Evolutionary conservation across 495 filamentous ascomycete species (phyloP).

Genomic region (Penicillium dipodomyicola): DNA sequence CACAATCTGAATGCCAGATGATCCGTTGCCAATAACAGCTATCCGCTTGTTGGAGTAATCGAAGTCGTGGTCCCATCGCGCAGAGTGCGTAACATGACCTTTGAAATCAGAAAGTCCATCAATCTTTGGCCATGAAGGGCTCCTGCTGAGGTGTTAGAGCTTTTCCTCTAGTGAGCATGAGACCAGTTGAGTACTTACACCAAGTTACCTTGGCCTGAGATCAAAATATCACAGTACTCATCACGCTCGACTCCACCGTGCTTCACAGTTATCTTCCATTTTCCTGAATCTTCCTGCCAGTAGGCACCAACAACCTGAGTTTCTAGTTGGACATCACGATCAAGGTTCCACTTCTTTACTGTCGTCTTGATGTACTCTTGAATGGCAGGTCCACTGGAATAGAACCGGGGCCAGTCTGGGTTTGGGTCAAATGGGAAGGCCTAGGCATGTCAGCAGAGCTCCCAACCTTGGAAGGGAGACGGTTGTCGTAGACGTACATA

Average conservation of each 20-base stretch:
- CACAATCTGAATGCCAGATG: conserved; percentile 52
- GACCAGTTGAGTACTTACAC: conserved; percentile 15
- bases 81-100: conserved; percentile 51
- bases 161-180: not conserved
- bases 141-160: conserved; percentile 15
- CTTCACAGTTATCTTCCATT: conserved; percentile 31
- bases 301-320: conserved; percentile 42
- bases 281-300: conserved; percentile 48
- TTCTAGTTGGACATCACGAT: conserved; percentile 44
- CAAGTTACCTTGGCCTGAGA: conserved; percentile 29
- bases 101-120: conserved; percentile 46
- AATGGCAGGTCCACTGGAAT: conserved; percentile 57
- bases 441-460: not conserved
- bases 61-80: conserved; percentile 44
- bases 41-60: conserved; percentile 49
- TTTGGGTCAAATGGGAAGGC: conserved; percentile 57
- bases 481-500: conserved; percentile 21
- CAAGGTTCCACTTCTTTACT: conserved; percentile 53
- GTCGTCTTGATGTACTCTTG: conserved; percentile 53
- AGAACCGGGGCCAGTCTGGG: conserved; percentile 56
- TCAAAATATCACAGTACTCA: conserved; percentile 50
- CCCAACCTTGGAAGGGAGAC: too few relatives aligned
- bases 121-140: conserved; percentile 50
- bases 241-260: conserved; percentile 19
- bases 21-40: conserved; percentile 51